These are phyloP conservation scores for Epichloe gansuensis DNA, from an alignment of 2,329 filamentous ascomycete genomes.

Conservation along the genomic window DNA sequence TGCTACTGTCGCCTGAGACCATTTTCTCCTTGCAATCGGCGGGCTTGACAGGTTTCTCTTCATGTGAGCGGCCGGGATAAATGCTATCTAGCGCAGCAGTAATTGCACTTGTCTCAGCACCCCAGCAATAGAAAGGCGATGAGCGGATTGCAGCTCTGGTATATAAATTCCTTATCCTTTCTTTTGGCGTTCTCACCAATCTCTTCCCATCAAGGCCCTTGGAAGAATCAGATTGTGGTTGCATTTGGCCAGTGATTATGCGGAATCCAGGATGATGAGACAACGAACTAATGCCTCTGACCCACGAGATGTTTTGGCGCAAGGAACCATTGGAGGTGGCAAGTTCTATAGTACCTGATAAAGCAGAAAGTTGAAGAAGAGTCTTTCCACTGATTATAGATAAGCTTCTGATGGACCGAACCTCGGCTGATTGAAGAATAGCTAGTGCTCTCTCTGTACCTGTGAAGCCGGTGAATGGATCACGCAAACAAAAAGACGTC, in stretches of 20 bases:
- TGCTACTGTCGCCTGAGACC: neutral
- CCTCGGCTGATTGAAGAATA: constrained; percentile 35
- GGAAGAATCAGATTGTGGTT: neutral
- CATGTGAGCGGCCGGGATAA: neutral
- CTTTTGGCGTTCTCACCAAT: too few species aligned
- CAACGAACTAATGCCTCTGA: neutral
- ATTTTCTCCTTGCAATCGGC: neutral
- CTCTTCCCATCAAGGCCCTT: neutral
- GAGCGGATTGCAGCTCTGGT: neutral
- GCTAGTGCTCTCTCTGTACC: constrained; percentile 42
- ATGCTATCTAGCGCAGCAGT: neutral
- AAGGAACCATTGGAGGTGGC: too few species aligned
- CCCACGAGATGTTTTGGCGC: neutral
- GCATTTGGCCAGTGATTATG: neutral
- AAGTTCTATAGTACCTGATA: neutral
- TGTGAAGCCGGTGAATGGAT: constrained; percentile 33
- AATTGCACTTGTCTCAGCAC: neutral
- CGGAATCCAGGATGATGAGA: constrained; percentile 1
- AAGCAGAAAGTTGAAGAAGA: neutral
- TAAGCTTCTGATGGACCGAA: constrained; percentile 27
- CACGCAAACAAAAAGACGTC: constrained; percentile 39
- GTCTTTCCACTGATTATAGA: neutral
- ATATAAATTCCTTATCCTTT: neutral
- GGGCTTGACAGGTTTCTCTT: neutral
- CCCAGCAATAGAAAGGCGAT: neutral